Evolutionary conservation across 805 yeast species (phyloP), one percentile per base, ranked within the genome.

Genomic region (Cyberlindnera galapagoensis): DNA sequence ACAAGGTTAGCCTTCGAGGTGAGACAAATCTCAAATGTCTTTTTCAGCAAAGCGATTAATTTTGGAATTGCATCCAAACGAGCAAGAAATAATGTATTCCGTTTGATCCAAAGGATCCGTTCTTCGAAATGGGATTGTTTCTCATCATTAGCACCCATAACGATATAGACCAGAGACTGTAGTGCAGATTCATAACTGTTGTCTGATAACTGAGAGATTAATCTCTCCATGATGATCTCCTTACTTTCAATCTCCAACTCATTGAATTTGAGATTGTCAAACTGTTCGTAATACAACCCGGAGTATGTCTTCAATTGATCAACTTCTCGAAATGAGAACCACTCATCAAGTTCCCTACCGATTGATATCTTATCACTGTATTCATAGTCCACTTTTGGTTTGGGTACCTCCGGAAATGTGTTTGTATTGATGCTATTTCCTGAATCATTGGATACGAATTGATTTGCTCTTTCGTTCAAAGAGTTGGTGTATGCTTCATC

Each of bases 361-460:
- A 71, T 49, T 2, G 48, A 36, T 9, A 60, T 56, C 1, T 49
- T 44, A 30, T 69, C 74, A 5, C 49, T 28, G 36, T 60, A 62
- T 4, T 55, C 47, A 55, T 69, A 77, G 6, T 63, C 54, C 6
- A 76, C 49, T 18, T 59, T 61, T 0, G 77, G 74, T 33, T 54
- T 57, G 11, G 62, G 49, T 2, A 54, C 36, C 1, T 55, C 48
- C 10, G 54, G 58, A 24, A 56, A 47, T 3, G 50, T 35, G 19
- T 31, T 30, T 3, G 44, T 36, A 14, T 34, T 35, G 26, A 36
- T 30, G 15, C 36, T 31, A 21, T 23, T 34, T 2, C 34, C 36
- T n/a, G n/a, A n/a, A 10, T 40, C 39, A 15, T 28, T 25, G 0
- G 44, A 9, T 6, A 36, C 35, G 17, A 58, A 47, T 29, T 62